Conservation (phyloP, 257 asterid genomes). For the Paraleonurus japonicus region DNA sequence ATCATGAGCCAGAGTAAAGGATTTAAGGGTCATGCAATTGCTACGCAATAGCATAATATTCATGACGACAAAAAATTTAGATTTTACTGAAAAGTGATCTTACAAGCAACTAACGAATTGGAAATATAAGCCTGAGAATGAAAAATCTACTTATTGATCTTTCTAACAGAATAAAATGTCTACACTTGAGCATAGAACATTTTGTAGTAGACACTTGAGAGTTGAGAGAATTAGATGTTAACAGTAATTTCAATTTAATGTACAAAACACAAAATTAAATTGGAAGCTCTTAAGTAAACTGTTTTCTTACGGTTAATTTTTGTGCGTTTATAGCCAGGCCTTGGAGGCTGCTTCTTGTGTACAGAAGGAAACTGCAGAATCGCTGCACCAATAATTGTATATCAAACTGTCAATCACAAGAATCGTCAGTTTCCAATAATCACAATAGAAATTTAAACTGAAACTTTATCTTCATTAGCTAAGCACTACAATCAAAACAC, state of each 20-base stretch:
- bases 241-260: conserved; percentile 10
- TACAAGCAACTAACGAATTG: not conserved
- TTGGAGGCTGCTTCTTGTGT: conserved; percentile 79
- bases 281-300: not conserved
- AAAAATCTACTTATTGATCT: conserved; percentile 10
- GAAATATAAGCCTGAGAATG: conserved; percentile 19
- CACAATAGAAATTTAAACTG: conserved; percentile 15
- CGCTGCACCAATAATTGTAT: conserved; percentile 60
- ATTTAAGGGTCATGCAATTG: conserved; percentile 17
- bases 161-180: conserved; percentile 19
- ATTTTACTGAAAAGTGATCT: not conserved
- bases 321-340: conserved; percentile 80
- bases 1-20: not conserved
- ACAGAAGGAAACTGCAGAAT: conserved; percentile 87
- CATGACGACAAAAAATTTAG: conserved; percentile 7
- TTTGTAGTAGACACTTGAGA: not conserved
- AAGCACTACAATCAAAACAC: conserved; percentile 17
- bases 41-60: conserved; percentile 15
- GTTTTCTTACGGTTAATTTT: conserved; percentile 75
- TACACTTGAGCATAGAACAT: not conserved
- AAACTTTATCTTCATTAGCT: conserved; percentile 12
- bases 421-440: conserved; percentile 16
- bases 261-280: conserved; percentile 17
- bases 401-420: conserved; percentile 39
- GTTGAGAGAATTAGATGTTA: conserved; percentile 12